Conservation (phyloP, 1,284 basidiomycete species). For the Ustilago sp. region DNA sequence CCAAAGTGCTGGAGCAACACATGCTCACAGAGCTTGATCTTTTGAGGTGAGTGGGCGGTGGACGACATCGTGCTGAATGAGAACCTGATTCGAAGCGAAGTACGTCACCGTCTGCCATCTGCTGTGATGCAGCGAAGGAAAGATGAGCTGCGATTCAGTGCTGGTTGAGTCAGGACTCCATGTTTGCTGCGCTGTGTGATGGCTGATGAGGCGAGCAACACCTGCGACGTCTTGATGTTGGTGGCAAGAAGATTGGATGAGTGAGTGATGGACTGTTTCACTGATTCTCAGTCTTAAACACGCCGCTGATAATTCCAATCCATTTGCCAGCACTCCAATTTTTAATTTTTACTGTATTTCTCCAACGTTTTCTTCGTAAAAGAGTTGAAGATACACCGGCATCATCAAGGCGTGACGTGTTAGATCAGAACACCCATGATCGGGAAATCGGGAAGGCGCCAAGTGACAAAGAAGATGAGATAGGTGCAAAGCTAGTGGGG, state of each 20-base stretch:
- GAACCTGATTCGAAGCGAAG: neutral
- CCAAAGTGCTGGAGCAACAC: constrained; percentile 84
- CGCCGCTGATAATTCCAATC: too few relatives aligned
- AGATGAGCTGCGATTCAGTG: neutral
- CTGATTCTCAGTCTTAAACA: too few relatives aligned
- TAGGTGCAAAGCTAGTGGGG: too few relatives aligned
- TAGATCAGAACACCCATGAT: too few relatives aligned
- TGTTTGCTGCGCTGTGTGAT: neutral
- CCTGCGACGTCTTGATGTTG: neutral
- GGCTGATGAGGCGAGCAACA: neutral
- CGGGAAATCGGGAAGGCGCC: too few relatives aligned
- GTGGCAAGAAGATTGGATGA: constrained; percentile 4
- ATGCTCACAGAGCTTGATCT: constrained; percentile 76
- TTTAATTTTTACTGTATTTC: constrained; percentile 1
- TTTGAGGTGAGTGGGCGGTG: constrained; percentile 58
- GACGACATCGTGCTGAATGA: constrained; percentile 27
- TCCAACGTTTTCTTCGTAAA: constrained; percentile 35
- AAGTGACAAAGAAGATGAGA: too few relatives aligned
- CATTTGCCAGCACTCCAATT: too few relatives aligned
- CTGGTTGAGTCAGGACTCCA: constrained; percentile 8
- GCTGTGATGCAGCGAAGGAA: too few relatives aligned
- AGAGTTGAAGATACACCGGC: too few relatives aligned
- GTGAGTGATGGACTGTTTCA: neutral
- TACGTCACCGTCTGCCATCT: neutral
- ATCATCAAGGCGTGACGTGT: too few relatives aligned